Evolutionary conservation across 495 filamentous ascomycete species (phyloP), one percentile per base, ranked within the genome.

Genomic region (Hypoxylon crocopeplum): DNA sequence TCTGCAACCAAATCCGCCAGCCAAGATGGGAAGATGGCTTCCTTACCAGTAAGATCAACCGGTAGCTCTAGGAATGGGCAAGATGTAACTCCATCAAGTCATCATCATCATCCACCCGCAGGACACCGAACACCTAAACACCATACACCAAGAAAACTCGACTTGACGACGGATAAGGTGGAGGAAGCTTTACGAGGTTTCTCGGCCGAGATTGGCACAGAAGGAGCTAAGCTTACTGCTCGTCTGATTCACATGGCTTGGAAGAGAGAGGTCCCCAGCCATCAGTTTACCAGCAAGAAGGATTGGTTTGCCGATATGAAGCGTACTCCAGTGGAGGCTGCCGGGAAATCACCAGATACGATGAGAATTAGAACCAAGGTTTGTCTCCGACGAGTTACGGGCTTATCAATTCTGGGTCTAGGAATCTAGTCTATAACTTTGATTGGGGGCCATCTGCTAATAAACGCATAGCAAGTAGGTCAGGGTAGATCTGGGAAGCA

Each of bases 301-400:
- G 76, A 80, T 45, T 59, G 52, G 44, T 79, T 80, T 48, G 69
- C 73, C 5, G 68, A 67, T 34, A 70, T 79, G 64, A 69, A 69
- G 30, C 62, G 73, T 3, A 55, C 56, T 17, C 62, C 62, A 0
- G 48, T 67, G 1, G 50, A 48, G 20, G 44, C 42, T 17, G 8
- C 44, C 16, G 10, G 37, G 41, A 65, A 60, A 24, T 48, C 64
- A 5, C 36, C 67, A 8, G 67, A 71, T 34, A 66, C 67, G 22
- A 73, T 76, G 53, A 56, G 59, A 22, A 67, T 75, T 5, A 75
- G 69, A 36, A 69, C 75, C 10, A 80, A 80, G 76, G 72, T 76
- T 30, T 57, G 70, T 50, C 36, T 16, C 50, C 15, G 10, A 49
- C 2, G 10, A 34, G 8, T 33, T 17, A 15, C 7, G 13, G 30